Base-by-base conservation (phyloP, 352 stramenopile genomes). In the Phytophthora tubulina region DNA sequence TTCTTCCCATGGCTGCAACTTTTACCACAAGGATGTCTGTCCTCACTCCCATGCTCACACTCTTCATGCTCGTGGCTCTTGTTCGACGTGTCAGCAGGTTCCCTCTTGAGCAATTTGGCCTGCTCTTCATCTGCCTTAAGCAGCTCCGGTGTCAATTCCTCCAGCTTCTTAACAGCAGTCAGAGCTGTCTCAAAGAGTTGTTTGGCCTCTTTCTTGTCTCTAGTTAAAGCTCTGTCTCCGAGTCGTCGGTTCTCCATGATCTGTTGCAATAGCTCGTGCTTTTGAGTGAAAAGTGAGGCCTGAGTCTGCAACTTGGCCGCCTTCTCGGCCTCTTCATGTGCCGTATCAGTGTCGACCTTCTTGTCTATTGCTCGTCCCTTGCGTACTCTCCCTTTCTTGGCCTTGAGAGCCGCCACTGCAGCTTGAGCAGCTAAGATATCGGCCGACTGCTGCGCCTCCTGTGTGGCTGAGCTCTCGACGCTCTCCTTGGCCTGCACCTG, bases 401-500 rank as follows among this genome's bases (percentile, higher is more conserved):
- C 79, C 72, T 91, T 90, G 4, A 94, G 63, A 41, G 86, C 84
- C 0, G 86, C 86, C 21, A 94, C 86, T 0, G 82, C 83, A 6
- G 84, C 86, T 48, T 90, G 84, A 1, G 86, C 86, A 3, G 86
- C 81, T 17, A 92, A 68, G 41, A 90, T 67, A 48, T 92, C 81
- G 4, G 84, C 84, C 14, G 78, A 85, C 36, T 90, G 81, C 71
- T 87, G 77, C 4, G 84, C 81, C 15, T 52, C 65, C 14, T 76
- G 56, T 36, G 76, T 76, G 48, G 81, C 78, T 2, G 73, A 77
- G 38, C 72, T 78, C 49, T 94, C 86, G 13, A 90, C 73, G 41
- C 39, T 69, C 54, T 83, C 78, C 71, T 92, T 91, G 35, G 79
- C 81, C 11, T 65, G 64, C 45, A 56, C 31, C 52, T 87, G 82